Conservation (phyloP, 2,329 filamentous ascomycete genomes). For the Periconia sp. region DNA sequence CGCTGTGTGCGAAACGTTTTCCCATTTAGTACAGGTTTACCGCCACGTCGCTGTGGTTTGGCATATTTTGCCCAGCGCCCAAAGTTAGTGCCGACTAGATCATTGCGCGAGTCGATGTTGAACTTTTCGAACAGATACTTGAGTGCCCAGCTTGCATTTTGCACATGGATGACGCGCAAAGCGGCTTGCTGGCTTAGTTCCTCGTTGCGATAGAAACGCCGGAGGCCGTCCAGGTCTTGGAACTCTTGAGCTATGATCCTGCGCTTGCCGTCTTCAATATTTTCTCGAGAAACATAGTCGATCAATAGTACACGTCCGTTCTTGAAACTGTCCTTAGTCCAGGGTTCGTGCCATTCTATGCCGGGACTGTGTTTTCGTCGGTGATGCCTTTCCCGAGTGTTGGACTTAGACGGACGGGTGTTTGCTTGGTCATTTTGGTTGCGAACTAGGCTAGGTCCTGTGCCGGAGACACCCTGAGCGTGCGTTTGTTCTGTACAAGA, state of each 20-base stretch:
- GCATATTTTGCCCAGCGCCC: slow-evolving; percentile 53
- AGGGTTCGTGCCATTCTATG: slow-evolving; percentile 40
- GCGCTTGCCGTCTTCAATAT: slow-evolving; percentile 41
- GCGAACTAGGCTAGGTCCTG: slow-evolving; percentile 10
- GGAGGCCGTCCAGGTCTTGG: slow-evolving; percentile 46
- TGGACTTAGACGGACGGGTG: slow-evolving; percentile 17
- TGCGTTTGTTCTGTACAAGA: slow-evolving; percentile 17
- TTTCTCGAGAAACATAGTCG: slow-evolving; percentile 50
- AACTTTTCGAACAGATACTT: slow-evolving; percentile 54
- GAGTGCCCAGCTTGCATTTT: slow-evolving; percentile 56
- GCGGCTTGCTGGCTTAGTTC: slow-evolving; percentile 39
- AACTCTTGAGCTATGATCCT: slow-evolving; percentile 55
- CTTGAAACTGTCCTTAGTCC: slow-evolving; percentile 40
- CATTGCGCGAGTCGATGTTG: slow-evolving; percentile 53
- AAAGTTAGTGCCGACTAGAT: slow-evolving; percentile 54
- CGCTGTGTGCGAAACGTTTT: slow-evolving; percentile 54
- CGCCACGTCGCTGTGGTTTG: slow-evolving; percentile 50
- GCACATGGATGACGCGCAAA: slow-evolving; percentile 51
- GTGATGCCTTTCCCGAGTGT: slow-evolving; percentile 25
- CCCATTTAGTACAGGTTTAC: slow-evolving; percentile 55
- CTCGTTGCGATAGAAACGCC: slow-evolving; percentile 47
- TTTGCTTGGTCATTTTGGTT: slow-evolving; percentile 11
- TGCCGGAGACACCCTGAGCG: slow-evolving; percentile 15
- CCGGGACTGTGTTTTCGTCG: slow-evolving; percentile 38
- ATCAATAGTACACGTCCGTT: slow-evolving; percentile 54